Evolutionary conservation across 2,329 filamentous ascomycete species (phyloP).

Genomic region (Fusarium mundagurra): DNA sequence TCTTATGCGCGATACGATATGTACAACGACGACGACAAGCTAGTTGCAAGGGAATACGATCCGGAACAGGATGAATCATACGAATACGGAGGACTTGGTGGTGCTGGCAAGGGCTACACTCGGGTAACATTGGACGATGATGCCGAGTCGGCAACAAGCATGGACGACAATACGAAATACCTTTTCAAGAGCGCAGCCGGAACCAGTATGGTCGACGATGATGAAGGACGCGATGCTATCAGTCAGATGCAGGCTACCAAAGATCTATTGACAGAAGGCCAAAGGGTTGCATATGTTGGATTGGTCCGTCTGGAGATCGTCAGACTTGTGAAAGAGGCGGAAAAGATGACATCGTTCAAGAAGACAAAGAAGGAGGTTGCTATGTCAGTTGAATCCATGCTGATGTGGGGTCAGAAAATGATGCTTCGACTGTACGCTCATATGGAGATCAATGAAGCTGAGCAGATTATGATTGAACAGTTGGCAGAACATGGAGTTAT

Average conservation of each 20-base stretch:
- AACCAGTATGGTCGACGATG: constrained; percentile 72
- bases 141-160: constrained; percentile 89
- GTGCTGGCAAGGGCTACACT: constrained; percentile 94
- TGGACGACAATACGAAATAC: constrained; percentile 98
- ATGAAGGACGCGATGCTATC: constrained; percentile 85
- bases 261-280: constrained; percentile 91
- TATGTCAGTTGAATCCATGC: constrained; percentile 78
- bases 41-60: constrained; percentile 84
- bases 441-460: constrained; percentile 92
- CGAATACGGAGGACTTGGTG: constrained; percentile 81
- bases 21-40: constrained; percentile 91
- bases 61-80: constrained; percentile 74
- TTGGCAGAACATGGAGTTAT: constrained; percentile 91
- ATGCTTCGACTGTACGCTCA: constrained; percentile 95
- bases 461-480: constrained; percentile 99
- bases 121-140: constrained; percentile 96
- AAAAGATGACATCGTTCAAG: constrained; percentile 69
- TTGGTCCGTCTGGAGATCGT: constrained; percentile 84
- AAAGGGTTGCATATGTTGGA: constrained; percentile 95
- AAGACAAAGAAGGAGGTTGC: constrained; percentile 77
- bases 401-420: constrained; percentile 98
- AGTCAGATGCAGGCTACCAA: constrained; percentile 97
- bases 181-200: constrained; percentile 81
- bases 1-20: constrained; percentile 92
- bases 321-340: constrained; percentile 76